Conservation (phyloP, 306 rosid species). For the Sphenostylis stenocarpa region DNA sequence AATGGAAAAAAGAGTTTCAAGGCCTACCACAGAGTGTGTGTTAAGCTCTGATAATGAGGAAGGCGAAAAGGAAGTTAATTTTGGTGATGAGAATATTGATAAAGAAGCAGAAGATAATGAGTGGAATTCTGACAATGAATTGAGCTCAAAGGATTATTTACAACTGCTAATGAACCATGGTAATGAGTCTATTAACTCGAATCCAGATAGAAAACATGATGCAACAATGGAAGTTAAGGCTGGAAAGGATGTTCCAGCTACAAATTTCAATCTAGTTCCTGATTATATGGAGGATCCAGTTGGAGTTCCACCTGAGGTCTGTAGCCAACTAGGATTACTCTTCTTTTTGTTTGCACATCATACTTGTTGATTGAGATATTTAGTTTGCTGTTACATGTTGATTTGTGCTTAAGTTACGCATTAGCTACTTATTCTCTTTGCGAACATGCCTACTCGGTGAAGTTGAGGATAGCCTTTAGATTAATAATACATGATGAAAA, state of each 20-base stretch:
- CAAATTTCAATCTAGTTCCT: constrained; percentile 35
- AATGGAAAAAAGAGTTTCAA: constrained; percentile 35
- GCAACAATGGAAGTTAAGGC: constrained; percentile 38
- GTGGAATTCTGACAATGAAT: constrained; percentile 80
- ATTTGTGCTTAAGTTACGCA: not conserved
- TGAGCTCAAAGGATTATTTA: constrained; percentile 59
- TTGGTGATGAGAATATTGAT: constrained; percentile 38
- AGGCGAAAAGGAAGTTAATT: constrained; percentile 47
- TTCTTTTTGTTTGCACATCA: not conserved
- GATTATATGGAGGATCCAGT: constrained; percentile 58
- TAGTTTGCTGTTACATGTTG: not conserved
- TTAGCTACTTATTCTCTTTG: not conserved
- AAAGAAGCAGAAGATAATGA: constrained; percentile 44
- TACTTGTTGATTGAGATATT: constrained; percentile 27
- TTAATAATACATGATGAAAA: not conserved
- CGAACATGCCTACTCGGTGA: not conserved
- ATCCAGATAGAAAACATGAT: constrained; percentile 49
- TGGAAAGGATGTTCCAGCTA: constrained; percentile 47
- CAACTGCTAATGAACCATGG: constrained; percentile 45
- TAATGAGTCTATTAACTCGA: constrained; percentile 44
- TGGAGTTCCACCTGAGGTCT: constrained; percentile 96
- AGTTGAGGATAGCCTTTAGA: not conserved
- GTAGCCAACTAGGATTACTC: constrained; percentile 21
- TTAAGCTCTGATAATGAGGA: constrained; percentile 73
- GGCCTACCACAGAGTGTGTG: constrained; percentile 49